A percentile compares a stretch with the other conserved stretches of the same genome.
Conservation (phyloP, 805 yeast species). For the Saccharomyces mikatae region DNA sequence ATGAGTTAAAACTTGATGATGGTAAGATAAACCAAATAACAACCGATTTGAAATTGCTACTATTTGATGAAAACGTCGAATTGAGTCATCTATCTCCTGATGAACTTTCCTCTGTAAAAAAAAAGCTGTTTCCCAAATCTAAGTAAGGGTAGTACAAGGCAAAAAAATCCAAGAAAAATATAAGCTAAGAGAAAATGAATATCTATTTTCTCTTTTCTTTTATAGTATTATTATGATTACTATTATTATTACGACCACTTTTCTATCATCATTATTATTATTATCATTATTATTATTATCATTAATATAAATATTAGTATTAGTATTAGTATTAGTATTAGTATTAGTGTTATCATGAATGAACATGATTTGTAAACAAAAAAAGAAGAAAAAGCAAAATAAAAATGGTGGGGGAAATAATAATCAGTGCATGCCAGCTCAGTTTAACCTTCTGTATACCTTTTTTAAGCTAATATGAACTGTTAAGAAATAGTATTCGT, state of each 20-base stretch:
- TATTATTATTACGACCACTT: not conserved
- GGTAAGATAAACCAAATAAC: slow-evolving; percentile 12
- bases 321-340: no score
- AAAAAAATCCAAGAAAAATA: not conserved
- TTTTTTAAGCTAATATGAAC: not conserved
- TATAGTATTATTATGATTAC: not conserved
- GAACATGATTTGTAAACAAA: not conserved
- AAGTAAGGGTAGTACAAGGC: not conserved
- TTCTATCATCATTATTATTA: not conserved
- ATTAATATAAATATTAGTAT: not conserved
- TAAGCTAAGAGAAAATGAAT: not conserved
- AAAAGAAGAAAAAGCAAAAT: not conserved
- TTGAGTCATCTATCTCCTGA: slow-evolving; percentile 21
- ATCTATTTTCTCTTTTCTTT: not conserved
- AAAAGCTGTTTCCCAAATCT: slow-evolving; percentile 12
- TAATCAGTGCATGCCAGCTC: not conserved
- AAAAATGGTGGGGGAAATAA: not conserved
- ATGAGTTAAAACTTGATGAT: slow-evolving; percentile 23
- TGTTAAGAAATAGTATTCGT: not conserved
- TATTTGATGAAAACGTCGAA: slow-evolving; percentile 24
- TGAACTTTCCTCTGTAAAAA: slow-evolving; percentile 22
- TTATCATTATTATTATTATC: not conserved
- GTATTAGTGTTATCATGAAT: not conserved
- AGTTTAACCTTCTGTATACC: not conserved
- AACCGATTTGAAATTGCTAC: slow-evolving; percentile 19